Conservation (phyloP, 345 rosid species). For the Balakata baccata region DNA sequence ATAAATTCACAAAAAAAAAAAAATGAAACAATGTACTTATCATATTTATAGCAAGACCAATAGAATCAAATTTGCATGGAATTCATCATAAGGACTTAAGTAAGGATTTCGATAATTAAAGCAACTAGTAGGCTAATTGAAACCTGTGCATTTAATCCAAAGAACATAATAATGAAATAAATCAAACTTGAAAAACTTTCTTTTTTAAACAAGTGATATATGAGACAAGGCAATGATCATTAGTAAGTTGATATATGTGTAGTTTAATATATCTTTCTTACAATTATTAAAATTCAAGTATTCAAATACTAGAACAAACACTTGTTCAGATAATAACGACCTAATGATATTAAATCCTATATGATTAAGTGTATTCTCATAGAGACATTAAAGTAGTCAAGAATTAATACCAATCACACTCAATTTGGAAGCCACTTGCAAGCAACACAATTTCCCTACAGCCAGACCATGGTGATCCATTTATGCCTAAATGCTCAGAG, state of each 20-base stretch:
- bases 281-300: too few species aligned
- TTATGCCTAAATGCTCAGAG: constrained; percentile 51
- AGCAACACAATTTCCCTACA: constrained; percentile 80
- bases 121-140: constrained; percentile 87
- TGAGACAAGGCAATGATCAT: too few species aligned
- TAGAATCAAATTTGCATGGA: constrained; percentile 53
- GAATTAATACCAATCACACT: constrained; percentile 77
- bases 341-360: too few species aligned
- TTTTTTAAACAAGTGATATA: neutral
- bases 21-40: neutral
- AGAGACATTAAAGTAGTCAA: neutral
- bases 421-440: constrained; percentile 71
- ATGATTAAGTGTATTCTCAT: neutral
- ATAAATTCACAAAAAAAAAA: neutral
- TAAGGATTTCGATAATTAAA: constrained; percentile 79
- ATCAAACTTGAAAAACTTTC: neutral
- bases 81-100: constrained; percentile 86
- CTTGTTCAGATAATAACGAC: too few species aligned
- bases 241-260: too few species aligned
- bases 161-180: constrained; percentile 18
- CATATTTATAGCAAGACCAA: constrained; percentile 1
- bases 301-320: too few species aligned
- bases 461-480: constrained; percentile 40
- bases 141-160: constrained; percentile 49
- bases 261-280: too few species aligned